Percentiles rank a stretch among this genome's conserved stretches.
Conservation (phyloP, 768 basidiomycete genomes). For the Clitopilus hobsonii region DNA sequence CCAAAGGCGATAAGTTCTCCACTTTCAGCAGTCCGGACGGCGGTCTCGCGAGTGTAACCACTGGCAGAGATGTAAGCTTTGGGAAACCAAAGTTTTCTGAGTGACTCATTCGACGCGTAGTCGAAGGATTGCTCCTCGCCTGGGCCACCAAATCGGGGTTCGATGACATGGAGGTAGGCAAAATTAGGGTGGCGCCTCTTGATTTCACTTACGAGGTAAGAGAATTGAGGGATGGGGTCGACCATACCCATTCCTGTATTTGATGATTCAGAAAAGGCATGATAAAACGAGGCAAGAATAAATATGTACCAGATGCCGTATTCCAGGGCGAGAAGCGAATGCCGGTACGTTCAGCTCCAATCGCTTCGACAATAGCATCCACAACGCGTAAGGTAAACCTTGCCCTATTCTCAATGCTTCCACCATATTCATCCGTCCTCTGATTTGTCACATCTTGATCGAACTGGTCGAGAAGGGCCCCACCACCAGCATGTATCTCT, state of each 20-base stretch:
- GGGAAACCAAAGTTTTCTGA: conserved; percentile 36
- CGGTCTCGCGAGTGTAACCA: conserved; percentile 27
- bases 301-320: conserved; percentile 32
- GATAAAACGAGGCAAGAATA: too few relatives aligned
- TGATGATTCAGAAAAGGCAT: conserved; percentile 10
- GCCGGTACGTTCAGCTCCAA: conserved; percentile 51
- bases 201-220: conserved; percentile 40
- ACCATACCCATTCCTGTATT: not conserved
- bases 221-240: conserved; percentile 29
- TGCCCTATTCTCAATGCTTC: conserved; percentile 54
- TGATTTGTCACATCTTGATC: conserved; percentile 50
- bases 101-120: conserved; percentile 34
- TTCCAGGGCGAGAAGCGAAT: conserved; percentile 59
- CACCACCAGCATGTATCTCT: conserved; percentile 42
- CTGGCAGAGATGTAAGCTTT: conserved; percentile 26
- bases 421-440: conserved; percentile 65
- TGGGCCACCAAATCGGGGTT: conserved; percentile 26
- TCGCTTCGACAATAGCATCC: conserved; percentile 41
- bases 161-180: conserved; percentile 50
- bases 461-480: conserved; percentile 59
- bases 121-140: conserved; percentile 9
- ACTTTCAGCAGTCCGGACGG: conserved; percentile 25
- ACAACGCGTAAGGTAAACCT: conserved; percentile 54
- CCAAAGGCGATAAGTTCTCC: conserved; percentile 27
- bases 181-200: conserved; percentile 32